Base-by-base conservation (phyloP, 768 basidiomycete genomes). In the Termitomyces sp. region DNA sequence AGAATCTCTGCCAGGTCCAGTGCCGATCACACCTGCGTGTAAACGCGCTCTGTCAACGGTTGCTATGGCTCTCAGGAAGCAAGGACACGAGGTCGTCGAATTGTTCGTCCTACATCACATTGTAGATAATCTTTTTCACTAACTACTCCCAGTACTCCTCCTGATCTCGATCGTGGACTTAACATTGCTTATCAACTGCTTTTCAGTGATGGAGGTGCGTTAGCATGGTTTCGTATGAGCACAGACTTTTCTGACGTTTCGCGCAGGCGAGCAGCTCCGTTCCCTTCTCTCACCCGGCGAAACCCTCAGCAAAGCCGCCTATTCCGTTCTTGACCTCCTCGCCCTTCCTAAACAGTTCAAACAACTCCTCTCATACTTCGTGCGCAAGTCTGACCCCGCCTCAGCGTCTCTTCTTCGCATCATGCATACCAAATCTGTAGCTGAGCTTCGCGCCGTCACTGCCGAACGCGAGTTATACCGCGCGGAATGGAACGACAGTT, bases 21-120 rank as follows among this genome's bases (percentile, higher is more conserved):
- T 87, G 36, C 71, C 77, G 5, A 82, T 85, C 0, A 80, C 81
- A 9, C 86, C 86, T 22, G 83, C 87, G 5, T 88, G 86, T 57
- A 68, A 68, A 59, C 78, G 87, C 12, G 81, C 82, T 2, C 68
- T 88, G 12, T 67, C 72, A 10, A 73, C 65, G 56, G 84, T 84
- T 18, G 73, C 76, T 7, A 65, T 77, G 4, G 78, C 82, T 32
- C 76, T 89, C 22, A 70, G 76, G 54, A 75, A 74, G 49, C 73
- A 84, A 50, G 86, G 85, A 2, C 85, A 88, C 56, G 80, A 86
- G 67, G 75, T 88, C 23, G 80, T 84, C 12, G 71, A 80, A 39
- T 79, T 88, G 86, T 86, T 64, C 32, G 80, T 50, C 42, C 18
- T 12, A 22, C 33, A 40, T 25, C n/a, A 22, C n/a, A 16, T 25